These are phyloP conservation scores for Ormosia semicastrata DNA, from an alignment of 306 rosid genomes.

Conservation along the genomic window DNA sequence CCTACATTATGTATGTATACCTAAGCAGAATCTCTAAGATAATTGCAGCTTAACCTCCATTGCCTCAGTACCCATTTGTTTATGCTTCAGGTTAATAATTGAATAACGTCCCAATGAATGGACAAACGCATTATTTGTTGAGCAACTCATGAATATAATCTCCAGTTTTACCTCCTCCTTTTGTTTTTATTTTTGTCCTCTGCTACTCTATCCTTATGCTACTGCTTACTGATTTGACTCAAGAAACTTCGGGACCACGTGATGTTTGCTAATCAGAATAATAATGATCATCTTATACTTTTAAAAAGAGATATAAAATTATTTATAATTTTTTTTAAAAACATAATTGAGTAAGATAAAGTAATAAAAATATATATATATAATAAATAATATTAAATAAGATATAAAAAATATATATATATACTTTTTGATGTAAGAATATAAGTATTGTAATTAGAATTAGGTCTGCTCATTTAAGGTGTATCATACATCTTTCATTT, in stretches of 20 bases:
- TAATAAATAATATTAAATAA: no score
- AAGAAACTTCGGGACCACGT: constrained; percentile 34
- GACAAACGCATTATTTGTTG: not conserved
- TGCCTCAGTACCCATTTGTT: not conserved
- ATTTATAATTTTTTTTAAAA: no score
- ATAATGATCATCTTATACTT: no score
- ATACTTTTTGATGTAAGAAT: no score
- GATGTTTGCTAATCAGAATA: constrained; percentile 7
- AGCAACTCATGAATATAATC: constrained; percentile 11
- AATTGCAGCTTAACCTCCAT: not conserved
- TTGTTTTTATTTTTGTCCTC: constrained; percentile 12
- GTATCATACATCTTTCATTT: no score
- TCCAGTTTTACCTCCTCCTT: not conserved
- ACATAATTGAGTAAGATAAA: no score
- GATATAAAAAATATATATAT: no score
- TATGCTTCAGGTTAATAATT: not conserved
- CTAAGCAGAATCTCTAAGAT: constrained; percentile 12
- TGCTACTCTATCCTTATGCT: not conserved
- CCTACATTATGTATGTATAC: not conserved
- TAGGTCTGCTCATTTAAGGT: no score
- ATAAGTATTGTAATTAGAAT: no score
- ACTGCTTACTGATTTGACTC: not conserved
- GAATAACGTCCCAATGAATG: not conserved
- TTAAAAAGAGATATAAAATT: no score
- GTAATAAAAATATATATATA: no score